phyloP scores from a whole-genome alignment of 2,329 filamentous ascomycete genomes.

The Cytospora schulzeri region DNA sequence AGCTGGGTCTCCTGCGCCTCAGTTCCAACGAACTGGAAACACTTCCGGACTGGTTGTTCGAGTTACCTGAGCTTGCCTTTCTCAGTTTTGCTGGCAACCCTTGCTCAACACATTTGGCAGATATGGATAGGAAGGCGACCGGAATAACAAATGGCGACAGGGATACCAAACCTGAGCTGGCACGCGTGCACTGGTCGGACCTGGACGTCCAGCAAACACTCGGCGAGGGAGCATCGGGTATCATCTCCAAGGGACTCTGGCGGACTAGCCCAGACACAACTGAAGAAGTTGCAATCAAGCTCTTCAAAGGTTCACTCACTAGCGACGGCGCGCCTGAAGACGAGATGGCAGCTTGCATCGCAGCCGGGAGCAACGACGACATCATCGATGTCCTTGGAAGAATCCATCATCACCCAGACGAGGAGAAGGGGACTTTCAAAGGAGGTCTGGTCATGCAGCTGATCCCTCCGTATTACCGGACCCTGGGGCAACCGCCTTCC shows the following conservation, averaged over 20 bases:
- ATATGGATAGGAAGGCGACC: neutral
- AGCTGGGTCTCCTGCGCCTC: slow-evolving; percentile 47
- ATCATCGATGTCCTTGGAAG: slow-evolving; percentile 49
- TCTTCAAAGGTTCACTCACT: slow-evolving; percentile 51
- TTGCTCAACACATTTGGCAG: slow-evolving; percentile 37
- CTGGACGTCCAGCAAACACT: slow-evolving; percentile 45
- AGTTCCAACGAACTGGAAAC: slow-evolving; percentile 44
- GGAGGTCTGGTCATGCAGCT: slow-evolving; percentile 50
- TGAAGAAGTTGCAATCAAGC: slow-evolving; percentile 49
- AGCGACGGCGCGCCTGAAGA: slow-evolving; percentile 51
- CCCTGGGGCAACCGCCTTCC: slow-evolving; percentile 47
- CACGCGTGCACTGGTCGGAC: slow-evolving; percentile 44
- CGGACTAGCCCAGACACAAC: slow-evolving; percentile 32
- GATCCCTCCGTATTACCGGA: slow-evolving; percentile 46
- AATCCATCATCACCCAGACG: slow-evolving; percentile 44
- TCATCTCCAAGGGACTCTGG: slow-evolving; percentile 47
- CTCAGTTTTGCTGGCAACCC: slow-evolving; percentile 52
- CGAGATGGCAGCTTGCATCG: slow-evolving; percentile 50
- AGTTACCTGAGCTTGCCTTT: slow-evolving; percentile 48
- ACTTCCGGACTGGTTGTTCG: slow-evolving; percentile 48
- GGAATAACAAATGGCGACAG: slow-evolving; percentile 3
- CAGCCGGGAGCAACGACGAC: slow-evolving; percentile 48
- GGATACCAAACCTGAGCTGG: slow-evolving; percentile 31
- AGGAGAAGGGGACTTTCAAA: slow-evolving; percentile 32
- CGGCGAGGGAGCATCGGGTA: slow-evolving; percentile 49